A percentile compares a stretch with the other conserved stretches of the same genome.
These are phyloP conservation scores for Sedum album DNA, from an alignment of 164 flowering plant species.

Conservation along the genomic window DNA sequence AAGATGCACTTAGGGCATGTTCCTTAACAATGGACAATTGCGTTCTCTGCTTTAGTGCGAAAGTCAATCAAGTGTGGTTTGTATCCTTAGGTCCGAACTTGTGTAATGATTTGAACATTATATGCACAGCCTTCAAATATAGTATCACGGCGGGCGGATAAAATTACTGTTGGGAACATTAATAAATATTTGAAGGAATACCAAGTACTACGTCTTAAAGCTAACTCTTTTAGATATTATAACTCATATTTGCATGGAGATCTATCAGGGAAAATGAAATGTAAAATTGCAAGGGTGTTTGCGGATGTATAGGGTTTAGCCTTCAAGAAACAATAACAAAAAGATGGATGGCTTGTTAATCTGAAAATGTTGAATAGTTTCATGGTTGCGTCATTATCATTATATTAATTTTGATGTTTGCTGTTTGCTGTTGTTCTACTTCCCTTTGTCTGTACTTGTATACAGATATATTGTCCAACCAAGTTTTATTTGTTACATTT, in stretches of 20 bases:
- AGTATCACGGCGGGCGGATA: too few species aligned
- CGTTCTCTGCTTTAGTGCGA: neutral
- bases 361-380: neutral
- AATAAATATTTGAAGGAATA: too few species aligned
- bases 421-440: neutral
- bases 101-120: too few species aligned
- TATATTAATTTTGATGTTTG: neutral
- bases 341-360: neutral
- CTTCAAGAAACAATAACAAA: neutral
- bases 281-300: neutral
- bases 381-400: neutral
- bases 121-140: too few species aligned
- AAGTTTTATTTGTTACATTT: slow-evolving; percentile 9
- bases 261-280: neutral
- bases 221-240: neutral
- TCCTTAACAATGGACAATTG: neutral
- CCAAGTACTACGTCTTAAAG: neutral
- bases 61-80: neutral
- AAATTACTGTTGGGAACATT: neutral
- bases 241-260: neutral
- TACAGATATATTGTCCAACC: neutral
- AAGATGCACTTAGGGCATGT: neutral
- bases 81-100: neutral
- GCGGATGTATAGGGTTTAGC: neutral
- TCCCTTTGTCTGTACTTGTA: neutral